These are phyloP conservation scores for Guillardia theta DNA, from an alignment of 78 protist genomes.

Conservation along the genomic window DNA sequence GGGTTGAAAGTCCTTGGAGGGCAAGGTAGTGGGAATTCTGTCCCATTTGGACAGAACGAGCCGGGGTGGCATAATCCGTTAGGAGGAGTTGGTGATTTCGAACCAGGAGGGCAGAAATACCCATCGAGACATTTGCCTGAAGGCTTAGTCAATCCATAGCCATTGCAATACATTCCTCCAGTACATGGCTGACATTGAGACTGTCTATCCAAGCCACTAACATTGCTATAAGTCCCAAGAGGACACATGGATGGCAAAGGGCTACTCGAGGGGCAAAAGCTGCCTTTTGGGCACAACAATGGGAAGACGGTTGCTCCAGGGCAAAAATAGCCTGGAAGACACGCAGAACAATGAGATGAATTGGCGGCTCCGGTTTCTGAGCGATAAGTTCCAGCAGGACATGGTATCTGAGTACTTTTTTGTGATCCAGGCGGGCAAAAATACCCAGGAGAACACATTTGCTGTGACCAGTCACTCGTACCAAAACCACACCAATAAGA, in stretches of 20 bases:
- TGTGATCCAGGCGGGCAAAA: no score
- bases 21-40: background rate
- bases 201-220: background rate
- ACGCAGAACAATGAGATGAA: no score
- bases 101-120: background rate
- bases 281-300: background rate
- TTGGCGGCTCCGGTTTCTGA: no score
- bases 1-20: slow-evolving; percentile 33
- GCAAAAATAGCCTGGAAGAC: background rate
- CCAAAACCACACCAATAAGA: no score
- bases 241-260: background rate
- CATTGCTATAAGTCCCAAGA: background rate
- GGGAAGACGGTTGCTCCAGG: background rate
- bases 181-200: background rate
- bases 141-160: background rate
- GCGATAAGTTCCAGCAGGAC: no score
- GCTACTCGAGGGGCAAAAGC: background rate
- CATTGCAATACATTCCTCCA: background rate
- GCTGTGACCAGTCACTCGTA: no score
- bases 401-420: no score
- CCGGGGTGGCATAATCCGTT: slow-evolving; percentile 38
- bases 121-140: background rate
- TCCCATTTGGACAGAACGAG: slow-evolving; percentile 35
- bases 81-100: background rate
- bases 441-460: no score